Base-by-base conservation (phyloP, 352 stramenopile genomes). In the Globisporangium yorkense region DNA sequence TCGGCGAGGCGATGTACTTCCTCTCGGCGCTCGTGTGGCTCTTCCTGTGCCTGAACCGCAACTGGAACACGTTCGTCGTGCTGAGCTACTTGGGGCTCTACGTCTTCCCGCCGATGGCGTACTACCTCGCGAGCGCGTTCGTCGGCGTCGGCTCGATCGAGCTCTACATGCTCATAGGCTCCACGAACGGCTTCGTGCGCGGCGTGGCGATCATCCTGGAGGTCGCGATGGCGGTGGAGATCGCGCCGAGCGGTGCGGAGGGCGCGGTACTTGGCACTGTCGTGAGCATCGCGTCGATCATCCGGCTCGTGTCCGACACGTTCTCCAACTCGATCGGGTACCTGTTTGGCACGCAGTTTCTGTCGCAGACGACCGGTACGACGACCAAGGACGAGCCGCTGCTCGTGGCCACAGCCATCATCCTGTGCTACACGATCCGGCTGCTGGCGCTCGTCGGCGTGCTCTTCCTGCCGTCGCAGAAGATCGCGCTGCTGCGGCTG, bases 181-280 rank as follows among this genome's bases (percentile, higher is more conserved):
- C 68, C 7, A 56, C 76, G 16, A 66, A 61, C n/a, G 71, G 68
- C 29, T 83, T 78, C 29, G 46, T 77, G 10, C 71, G 66, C 20
- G 65, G 59, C 12, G 48, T 64, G 6, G 52, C 77, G 12, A 51
- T 77, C 43, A 65, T 83, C 31, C 39, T 83, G 8, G 61, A 78
- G 24, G 52, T 83, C 8, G 66, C 67, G 24, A 70, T 77, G 15
- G 63, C 56, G 0, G 68, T 74, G 5, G 74, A 83, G 56, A 80
- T 83, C 43, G 74, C 74, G 4, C 71, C 68, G 16, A 54, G 70
- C 1, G 71, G 71, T 9, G 68, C 61, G 0, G 74, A 83, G 66
- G 74, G 71, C 24, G 71, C 68, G 13, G 67, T 75, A 21, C 57
- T 83, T 0, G 71, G 74, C 13, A 68, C 76, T 10, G 54, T 83